These are phyloP conservation scores for Pulveroboletus ravenelii DNA, from an alignment of 768 basidiomycete species.

Conservation along the genomic window DNA sequence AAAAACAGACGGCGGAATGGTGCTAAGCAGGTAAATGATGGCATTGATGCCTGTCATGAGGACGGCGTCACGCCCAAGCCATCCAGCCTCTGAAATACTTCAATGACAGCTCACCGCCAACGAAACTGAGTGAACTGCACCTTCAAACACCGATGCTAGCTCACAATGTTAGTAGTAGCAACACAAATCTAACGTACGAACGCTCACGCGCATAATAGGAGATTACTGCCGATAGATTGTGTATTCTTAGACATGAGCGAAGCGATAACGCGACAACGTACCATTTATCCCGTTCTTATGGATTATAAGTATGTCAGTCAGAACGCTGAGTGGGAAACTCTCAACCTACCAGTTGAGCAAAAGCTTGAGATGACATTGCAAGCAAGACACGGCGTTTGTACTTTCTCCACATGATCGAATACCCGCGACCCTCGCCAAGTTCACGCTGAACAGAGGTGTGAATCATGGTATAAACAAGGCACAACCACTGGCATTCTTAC, in stretches of 20 bases:
- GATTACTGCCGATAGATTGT: constrained; percentile 54
- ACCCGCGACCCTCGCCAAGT: constrained; percentile 70
- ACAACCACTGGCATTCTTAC: constrained; percentile 33
- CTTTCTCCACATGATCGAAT: constrained; percentile 77
- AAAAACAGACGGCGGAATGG: constrained; percentile 74
- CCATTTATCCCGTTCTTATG: constrained; percentile 90
- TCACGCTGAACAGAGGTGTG: constrained; percentile 50
- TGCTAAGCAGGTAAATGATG: constrained; percentile 72
- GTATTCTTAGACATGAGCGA: constrained; percentile 5
- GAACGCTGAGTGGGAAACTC: background rate
- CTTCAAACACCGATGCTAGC: constrained; percentile 85
- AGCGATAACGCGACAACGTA: constrained; percentile 29
- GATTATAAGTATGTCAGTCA: constrained; percentile 1
- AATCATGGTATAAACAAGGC: background rate
- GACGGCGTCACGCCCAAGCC: constrained; percentile 89
- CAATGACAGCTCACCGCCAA: background rate
- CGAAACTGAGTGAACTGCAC: constrained; percentile 34
- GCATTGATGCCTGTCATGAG: constrained; percentile 96
- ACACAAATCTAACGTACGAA: background rate
- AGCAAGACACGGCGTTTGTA: constrained; percentile 86
- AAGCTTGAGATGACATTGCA: constrained; percentile 93
- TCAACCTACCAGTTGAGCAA: constrained; percentile 80
- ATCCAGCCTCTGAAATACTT: constrained; percentile 71
- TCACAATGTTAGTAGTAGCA: constrained; percentile 8
- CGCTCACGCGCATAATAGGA: constrained; percentile 89